A percentile compares a stretch with the other conserved stretches of the same genome.
Evolutionary conservation across 371 early-diverging fungal genomes (phyloP).

Genomic region (Lichtheimia ornata): DNA sequence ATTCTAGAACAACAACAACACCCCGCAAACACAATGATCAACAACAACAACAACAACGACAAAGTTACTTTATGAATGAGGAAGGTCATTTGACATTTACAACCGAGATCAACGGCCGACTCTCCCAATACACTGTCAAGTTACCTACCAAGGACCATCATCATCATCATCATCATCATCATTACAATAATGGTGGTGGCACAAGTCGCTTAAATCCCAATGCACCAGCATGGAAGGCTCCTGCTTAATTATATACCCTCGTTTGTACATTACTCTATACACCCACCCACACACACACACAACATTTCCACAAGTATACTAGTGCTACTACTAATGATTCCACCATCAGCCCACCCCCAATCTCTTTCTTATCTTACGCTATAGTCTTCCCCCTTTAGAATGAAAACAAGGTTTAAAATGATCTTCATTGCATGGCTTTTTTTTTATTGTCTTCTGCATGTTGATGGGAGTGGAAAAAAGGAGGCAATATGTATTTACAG

Average conservation of each 20-base stretch:
- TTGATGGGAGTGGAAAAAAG: no score
- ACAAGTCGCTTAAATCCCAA: conserved; percentile 15
- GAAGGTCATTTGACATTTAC: conserved; percentile 43
- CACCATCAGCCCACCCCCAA: no score
- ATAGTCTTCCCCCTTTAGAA: no score
- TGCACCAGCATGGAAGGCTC: conserved; percentile 20
- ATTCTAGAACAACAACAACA: neutral
- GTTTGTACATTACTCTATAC: neutral
- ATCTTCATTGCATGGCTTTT: no score
- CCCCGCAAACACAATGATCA: neutral
- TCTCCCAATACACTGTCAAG: conserved; percentile 37
- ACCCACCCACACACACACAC: no score
- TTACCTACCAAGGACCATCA: conserved; percentile 16
- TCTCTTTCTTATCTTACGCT: no score
- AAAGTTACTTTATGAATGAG: conserved; percentile 27
- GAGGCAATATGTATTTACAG: no score
- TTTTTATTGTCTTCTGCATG: no score
- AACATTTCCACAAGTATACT: no score
- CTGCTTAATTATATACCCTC: conserved; percentile 3
- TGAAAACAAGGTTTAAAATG: no score
- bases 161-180: neutral
- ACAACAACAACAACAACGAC: conserved; percentile 10
- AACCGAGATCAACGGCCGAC: conserved; percentile 40
- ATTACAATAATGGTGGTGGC: neutral
- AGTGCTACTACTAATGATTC: no score